Evolutionary conservation across 2,329 filamentous ascomycete species (phyloP).

Genomic region (Aureobasidium sp.): DNA sequence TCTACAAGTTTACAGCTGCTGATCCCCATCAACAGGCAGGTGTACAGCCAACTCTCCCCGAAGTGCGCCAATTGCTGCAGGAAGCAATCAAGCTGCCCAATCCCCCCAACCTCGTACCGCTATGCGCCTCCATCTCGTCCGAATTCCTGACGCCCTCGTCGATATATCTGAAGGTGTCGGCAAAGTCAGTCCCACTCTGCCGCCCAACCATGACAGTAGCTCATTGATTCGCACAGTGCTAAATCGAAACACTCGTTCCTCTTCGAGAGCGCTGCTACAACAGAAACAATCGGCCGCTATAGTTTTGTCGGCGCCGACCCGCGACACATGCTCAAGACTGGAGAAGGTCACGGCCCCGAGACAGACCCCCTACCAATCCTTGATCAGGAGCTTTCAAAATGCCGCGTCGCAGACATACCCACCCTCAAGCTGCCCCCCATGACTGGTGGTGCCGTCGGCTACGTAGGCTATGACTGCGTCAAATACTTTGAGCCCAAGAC

Average conservation of each 20-base stretch:
- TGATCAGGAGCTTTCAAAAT: constrained; percentile 70
- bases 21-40: constrained; percentile 22
- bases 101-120: constrained; percentile 69
- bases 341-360: constrained; percentile 76
- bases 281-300: constrained; percentile 88
- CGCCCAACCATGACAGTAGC: constrained; percentile 16
- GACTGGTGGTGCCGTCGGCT: constrained; percentile 88
- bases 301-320: constrained; percentile 78
- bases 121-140: constrained; percentile 79
- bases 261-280: constrained; percentile 87
- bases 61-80: constrained; percentile 50
- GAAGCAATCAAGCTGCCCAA: constrained; percentile 45
- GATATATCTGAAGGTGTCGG: constrained; percentile 86
- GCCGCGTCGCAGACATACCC: constrained; percentile 75
- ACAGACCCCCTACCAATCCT: constrained; percentile 78
- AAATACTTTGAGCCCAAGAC: constrained; percentile 98
- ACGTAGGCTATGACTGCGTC: constrained; percentile 96
- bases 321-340: constrained; percentile 76
- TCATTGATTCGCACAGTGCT: constrained; percentile 32
- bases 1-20: not conserved
- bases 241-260: constrained; percentile 80
- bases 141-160: constrained; percentile 92
- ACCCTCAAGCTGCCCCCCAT: constrained; percentile 76
- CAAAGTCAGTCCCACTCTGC: constrained; percentile 50
- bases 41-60: constrained; percentile 56